Percentiles rank a stretch among this genome's conserved stretches.
phyloP scores from a whole-genome alignment of 768 basidiomycete genomes.

The Suillus spraguei region DNA sequence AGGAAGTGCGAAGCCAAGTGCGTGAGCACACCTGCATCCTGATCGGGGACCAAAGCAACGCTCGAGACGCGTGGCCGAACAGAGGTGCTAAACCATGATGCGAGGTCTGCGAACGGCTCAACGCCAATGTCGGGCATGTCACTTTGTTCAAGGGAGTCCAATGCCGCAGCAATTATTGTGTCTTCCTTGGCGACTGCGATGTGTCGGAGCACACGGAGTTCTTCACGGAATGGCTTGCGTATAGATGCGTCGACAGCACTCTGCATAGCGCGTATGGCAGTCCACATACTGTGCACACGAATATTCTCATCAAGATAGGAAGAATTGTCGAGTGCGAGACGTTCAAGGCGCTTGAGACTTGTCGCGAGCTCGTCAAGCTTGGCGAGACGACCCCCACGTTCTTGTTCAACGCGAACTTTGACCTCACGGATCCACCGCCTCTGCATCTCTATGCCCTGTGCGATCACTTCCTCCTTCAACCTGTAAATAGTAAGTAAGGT shows the following conservation, averaged over 20 bases:
- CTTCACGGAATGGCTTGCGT: constrained; percentile 85
- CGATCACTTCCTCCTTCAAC: constrained; percentile 90
- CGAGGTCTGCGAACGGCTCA: constrained; percentile 86
- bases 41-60: constrained; percentile 93
- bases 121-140: constrained; percentile 81
- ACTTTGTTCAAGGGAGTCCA: constrained; percentile 68
- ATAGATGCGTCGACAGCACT: constrained; percentile 64
- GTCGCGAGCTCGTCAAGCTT: constrained; percentile 93
- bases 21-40: constrained; percentile 85
- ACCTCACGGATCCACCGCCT: constrained; percentile 96
- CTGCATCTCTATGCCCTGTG: constrained; percentile 97
- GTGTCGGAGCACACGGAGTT: constrained; percentile 82
- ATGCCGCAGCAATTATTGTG: constrained; percentile 60
- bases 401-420: constrained; percentile 94
- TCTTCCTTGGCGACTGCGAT: constrained; percentile 74
- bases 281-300: constrained; percentile 89
- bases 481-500: constrained; percentile 41
- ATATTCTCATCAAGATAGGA: constrained; percentile 91
- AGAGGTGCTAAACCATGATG: constrained; percentile 86
- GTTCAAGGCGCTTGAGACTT: constrained; percentile 88
- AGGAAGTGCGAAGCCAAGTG: constrained; percentile 82
- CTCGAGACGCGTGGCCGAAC: constrained; percentile 83
- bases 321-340: constrained; percentile 89
- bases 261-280: constrained; percentile 82
- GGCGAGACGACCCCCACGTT: constrained; percentile 92